Evolutionary conservation across 75 land plant species (phyloP).

Genomic region (Picea glauca): DNA sequence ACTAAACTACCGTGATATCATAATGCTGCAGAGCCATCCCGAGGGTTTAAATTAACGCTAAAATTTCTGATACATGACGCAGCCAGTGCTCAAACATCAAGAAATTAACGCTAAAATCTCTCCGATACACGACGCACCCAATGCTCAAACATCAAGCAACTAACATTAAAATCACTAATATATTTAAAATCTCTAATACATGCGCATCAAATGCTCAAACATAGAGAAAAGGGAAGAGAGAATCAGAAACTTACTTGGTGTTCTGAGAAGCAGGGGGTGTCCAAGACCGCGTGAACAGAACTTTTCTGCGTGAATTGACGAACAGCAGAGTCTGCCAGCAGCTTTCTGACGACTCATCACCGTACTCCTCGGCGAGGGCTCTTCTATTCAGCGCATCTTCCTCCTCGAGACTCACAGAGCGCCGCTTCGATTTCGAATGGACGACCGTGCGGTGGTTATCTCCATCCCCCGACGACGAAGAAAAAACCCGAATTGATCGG

Average conservation of each 20-base stretch:
- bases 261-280: constrained; percentile 56
- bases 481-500: constrained; percentile 1
- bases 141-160: too few relatives aligned
- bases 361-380: constrained; percentile 39
- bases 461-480: not conserved
- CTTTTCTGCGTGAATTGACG: constrained; percentile 52
- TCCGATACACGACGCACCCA: too few relatives aligned
- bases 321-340: constrained; percentile 38
- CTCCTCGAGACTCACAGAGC: constrained; percentile 26
- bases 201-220: too few relatives aligned
- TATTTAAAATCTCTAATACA: too few relatives aligned
- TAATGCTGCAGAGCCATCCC: too few relatives aligned
- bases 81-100: too few relatives aligned
- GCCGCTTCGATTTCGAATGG: constrained; percentile 7
- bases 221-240: not conserved
- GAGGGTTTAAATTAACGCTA: too few relatives aligned
- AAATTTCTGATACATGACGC: too few relatives aligned
- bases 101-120: too few relatives aligned
- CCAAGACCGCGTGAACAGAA: constrained; percentile 82
- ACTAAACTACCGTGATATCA: too few relatives aligned
- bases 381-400: constrained; percentile 48
- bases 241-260: constrained; percentile 42
- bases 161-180: too few relatives aligned
- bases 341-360: constrained; percentile 9
- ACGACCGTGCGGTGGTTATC: not conserved